Percentiles rank a stretch among this genome's conserved stretches.
Evolutionary conservation across 805 yeast species (phyloP).

Genomic region (Metschnikowia sp.): DNA sequence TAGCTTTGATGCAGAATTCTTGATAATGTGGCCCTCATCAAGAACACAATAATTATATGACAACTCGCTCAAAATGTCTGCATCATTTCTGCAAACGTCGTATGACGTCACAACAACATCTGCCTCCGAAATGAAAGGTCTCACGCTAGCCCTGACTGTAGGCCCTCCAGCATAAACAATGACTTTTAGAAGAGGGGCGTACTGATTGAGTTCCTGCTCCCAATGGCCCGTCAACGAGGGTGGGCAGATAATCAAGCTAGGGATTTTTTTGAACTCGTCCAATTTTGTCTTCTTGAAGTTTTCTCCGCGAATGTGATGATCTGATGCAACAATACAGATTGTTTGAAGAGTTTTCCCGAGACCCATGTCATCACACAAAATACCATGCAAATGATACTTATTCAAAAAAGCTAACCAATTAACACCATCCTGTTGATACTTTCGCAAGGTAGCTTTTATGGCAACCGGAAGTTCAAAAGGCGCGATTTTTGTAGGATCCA

Average conservation of each 20-base stretch:
- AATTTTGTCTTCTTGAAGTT: constrained; percentile 59
- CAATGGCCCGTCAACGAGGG: constrained; percentile 98
- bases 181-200: constrained; percentile 81
- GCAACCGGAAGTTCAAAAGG: constrained; percentile 87
- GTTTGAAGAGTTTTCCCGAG: constrained; percentile 96
- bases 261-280: constrained; percentile 67
- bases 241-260: constrained; percentile 89
- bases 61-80: constrained; percentile 52
- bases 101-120: constrained; percentile 93
- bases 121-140: constrained; percentile 48
- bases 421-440: constrained; percentile 97
- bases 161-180: constrained; percentile 95
- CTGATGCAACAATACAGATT: constrained; percentile 94
- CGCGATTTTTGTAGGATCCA: constrained; percentile 90
- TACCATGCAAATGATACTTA: constrained; percentile 93
- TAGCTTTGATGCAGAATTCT: constrained; percentile 83
- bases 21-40: constrained; percentile 97
- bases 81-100: constrained; percentile 94
- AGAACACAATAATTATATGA: constrained; percentile 92
- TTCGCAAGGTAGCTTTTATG: constrained; percentile 87
- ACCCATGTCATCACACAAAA: constrained; percentile 99
- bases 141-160: constrained; percentile 54
- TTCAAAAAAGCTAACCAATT: constrained; percentile 96
- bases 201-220: constrained; percentile 91
- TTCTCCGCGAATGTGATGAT: constrained; percentile 80